Conservation (phyloP, 306 rosid genomes). For the Rosa chinensis region DNA sequence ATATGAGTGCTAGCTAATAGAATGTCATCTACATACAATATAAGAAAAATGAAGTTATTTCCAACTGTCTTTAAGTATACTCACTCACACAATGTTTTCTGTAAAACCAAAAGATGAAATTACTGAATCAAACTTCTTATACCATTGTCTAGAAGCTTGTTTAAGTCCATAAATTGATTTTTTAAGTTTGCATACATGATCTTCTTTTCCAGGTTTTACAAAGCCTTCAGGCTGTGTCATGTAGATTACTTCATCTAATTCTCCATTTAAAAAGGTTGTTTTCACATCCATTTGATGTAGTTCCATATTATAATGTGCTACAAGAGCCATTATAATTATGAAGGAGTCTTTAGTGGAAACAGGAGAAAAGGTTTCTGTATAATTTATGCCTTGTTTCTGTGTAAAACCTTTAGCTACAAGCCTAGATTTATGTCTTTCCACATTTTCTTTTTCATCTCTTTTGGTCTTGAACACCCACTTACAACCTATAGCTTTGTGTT, state of each 20-base stretch:
- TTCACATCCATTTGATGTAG: too few species aligned
- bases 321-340: too few species aligned
- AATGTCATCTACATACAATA: neutral
- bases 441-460: too few species aligned
- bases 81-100: neutral
- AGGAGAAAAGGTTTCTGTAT: too few species aligned
- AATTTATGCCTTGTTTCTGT: too few species aligned
- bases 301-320: too few species aligned
- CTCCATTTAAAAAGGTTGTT: neutral
- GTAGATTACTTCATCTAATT: neutral
- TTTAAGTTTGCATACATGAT: neutral
- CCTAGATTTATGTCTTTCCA: too few species aligned
- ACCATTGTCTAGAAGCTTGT: neutral
- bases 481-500: too few species aligned
- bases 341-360: too few species aligned
- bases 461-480: too few species aligned
- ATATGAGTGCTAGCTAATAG: neutral
- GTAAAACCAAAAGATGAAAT: neutral
- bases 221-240: neutral
- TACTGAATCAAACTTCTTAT: neutral
- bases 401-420: too few species aligned
- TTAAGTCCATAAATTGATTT: neutral
- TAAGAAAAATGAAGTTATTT: neutral
- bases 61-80: neutral
- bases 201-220: neutral